A percentile compares a stretch with the other conserved stretches of the same genome.
These are phyloP conservation scores for Hordeum vulgare DNA, from an alignment of 176 grass and related monocot genomes.

Conservation along the genomic window MorexV3_pseudomolecules_assembly NC_058523.1:412484363-412484862, in stretches of 20 bases:
- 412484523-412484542: slow-evolving; percentile 80
- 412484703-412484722: background rate
- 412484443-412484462: background rate
- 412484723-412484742: slow-evolving; percentile 23
- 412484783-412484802: slow-evolving; percentile 84
- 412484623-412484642: slow-evolving; percentile 94
- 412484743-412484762: slow-evolving; percentile 95
- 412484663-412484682: background rate
- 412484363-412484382: background rate
- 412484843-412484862: slow-evolving; percentile 92
- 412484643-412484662: slow-evolving; percentile 97
- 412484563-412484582: slow-evolving; percentile 96
- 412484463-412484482: slow-evolving; percentile 19
- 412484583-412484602: slow-evolving; percentile 95
- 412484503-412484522: slow-evolving; percentile 87
- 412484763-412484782: slow-evolving; percentile 92
- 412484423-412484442: background rate
- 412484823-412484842: slow-evolving; percentile 78
- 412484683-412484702: background rate
- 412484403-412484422: background rate
- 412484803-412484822: slow-evolving; percentile 80
- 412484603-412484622: slow-evolving; percentile 86
- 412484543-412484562: slow-evolving; percentile 49
- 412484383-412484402: background rate
- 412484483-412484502: slow-evolving; percentile 41